phyloP scores from a whole-genome alignment of 495 filamentous ascomycete genomes.

The Recurvomyces mirabilis region DNA sequence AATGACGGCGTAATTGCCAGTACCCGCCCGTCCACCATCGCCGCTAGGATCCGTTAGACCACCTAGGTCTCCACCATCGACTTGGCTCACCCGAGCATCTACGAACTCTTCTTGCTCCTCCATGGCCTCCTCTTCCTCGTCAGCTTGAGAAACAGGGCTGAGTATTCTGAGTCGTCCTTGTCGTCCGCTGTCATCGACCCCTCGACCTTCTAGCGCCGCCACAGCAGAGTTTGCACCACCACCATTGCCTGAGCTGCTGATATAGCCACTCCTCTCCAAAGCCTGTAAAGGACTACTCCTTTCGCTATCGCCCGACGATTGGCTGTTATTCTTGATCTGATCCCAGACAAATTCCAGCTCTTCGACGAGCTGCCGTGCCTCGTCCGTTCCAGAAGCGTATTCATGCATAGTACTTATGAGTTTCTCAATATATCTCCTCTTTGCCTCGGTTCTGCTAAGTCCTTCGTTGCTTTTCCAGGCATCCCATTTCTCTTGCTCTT shows the following conservation, averaged over 20 bases:
- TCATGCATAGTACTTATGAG: constrained; percentile 93
- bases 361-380: constrained; percentile 76
- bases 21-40: constrained; percentile 6
- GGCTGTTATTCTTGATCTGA: constrained; percentile 74
- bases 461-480: constrained; percentile 83
- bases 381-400: constrained; percentile 75
- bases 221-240: constrained; percentile 7
- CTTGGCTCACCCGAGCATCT: constrained; percentile 33
- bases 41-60: constrained; percentile 6
- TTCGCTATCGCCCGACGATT: constrained; percentile 13
- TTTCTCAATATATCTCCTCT: constrained; percentile 82
- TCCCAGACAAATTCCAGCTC: constrained; percentile 99
- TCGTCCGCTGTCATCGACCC: not conserved
- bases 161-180: constrained; percentile 39
- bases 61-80: constrained; percentile 22
- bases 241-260: constrained; percentile 12
- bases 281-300: constrained; percentile 13
- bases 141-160: constrained; percentile 70
- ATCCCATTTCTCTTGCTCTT: constrained; percentile 42
- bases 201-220: constrained; percentile 10
- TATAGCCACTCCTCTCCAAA: constrained; percentile 14
- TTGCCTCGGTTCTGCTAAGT: constrained; percentile 78
- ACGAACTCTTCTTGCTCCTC: constrained; percentile 32
- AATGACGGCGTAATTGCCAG: constrained; percentile 9
- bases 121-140: constrained; percentile 47